phyloP scores from a whole-genome alignment of 257 asterid species.

The Solanum clarkiae region DNA sequence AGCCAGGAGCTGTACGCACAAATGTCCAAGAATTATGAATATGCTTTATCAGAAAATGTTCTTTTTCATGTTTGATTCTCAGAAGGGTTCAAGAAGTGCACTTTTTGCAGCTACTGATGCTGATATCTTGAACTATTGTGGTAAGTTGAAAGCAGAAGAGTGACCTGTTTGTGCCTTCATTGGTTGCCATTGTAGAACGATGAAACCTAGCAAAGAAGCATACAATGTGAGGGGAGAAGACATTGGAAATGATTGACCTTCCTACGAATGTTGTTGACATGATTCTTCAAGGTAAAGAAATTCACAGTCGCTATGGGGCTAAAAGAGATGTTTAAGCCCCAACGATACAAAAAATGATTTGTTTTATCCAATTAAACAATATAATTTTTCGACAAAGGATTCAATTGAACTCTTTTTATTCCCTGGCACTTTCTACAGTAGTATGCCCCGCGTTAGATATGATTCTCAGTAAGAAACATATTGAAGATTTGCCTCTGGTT shows the following conservation, averaged over 20 bases:
- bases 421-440: neutral
- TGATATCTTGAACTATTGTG: neutral
- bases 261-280: conserved; percentile 2
- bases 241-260: conserved; percentile 9
- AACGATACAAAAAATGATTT: too few relatives aligned
- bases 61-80: conserved; percentile 3
- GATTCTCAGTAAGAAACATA: neutral
- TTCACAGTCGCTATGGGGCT: neutral
- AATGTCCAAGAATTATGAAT: conserved; percentile 30
- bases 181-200: neutral
- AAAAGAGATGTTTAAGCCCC: neutral
- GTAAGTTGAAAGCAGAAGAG: neutral
- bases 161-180: conserved; percentile 5
- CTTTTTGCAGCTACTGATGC: conserved; percentile 8
- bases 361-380: neutral
- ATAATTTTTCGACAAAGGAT: neutral
- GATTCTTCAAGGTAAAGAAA: conserved; percentile 8
- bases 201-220: conserved; percentile 4
- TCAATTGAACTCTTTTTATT: neutral
- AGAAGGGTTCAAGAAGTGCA: conserved; percentile 16
- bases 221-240: conserved; percentile 3
- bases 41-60: neutral
- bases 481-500: neutral
- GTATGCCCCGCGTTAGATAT: neutral
- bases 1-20: conserved; percentile 91